Conservation (phyloP, 1,284 basidiomycete species). For the Leccinum griseonigrum region DNA sequence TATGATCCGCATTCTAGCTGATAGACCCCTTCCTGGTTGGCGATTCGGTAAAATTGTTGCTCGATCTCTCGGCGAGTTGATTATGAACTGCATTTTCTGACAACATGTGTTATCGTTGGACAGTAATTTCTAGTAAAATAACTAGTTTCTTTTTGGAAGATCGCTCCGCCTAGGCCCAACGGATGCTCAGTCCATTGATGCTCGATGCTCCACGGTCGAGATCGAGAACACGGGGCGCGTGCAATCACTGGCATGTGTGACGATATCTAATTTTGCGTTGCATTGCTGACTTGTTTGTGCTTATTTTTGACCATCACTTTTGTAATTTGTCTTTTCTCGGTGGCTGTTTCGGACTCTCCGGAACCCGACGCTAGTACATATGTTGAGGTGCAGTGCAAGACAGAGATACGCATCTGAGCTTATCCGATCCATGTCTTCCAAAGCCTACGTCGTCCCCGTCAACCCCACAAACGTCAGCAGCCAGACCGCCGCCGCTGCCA, state of each 20-base stretch:
- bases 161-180: not conserved
- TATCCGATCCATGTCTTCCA: slow-evolving; percentile 37
- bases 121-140: not conserved
- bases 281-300: not conserved
- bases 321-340: not conserved
- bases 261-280: not conserved
- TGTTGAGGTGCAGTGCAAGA: slow-evolving; percentile 9
- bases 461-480: slow-evolving; percentile 36
- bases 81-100: not conserved
- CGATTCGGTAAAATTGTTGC: not conserved
- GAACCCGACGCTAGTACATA: slow-evolving; percentile 7
- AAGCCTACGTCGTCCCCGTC: slow-evolving; percentile 43
- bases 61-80: not conserved
- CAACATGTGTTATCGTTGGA: not conserved
- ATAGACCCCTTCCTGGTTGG: not conserved
- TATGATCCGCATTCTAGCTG: too few relatives aligned
- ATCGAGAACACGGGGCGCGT: not conserved
- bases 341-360: not conserved
- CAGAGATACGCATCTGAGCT: slow-evolving; percentile 23
- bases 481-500: slow-evolving; percentile 13
- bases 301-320: not conserved
- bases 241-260: not conserved
- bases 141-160: not conserved
- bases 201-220: not conserved
- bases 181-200: not conserved